Conservation (phyloP, 306 rosid genomes). For the Corylus americana region DNA sequence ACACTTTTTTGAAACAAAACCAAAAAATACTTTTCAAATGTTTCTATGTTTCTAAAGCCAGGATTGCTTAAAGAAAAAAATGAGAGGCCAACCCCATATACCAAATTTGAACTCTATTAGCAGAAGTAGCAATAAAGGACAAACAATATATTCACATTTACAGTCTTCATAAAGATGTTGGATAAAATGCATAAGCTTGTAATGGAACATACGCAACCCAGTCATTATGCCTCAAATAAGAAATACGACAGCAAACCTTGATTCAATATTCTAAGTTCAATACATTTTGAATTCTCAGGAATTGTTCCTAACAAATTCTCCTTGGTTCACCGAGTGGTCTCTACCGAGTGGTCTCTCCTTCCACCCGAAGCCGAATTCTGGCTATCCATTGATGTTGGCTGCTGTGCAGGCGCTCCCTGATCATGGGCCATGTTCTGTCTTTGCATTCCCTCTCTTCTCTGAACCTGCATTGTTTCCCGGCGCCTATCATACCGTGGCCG, state of each 20-base stretch:
- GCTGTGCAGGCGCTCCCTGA: slow-evolving; percentile 45
- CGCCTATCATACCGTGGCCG: slow-evolving; percentile 78
- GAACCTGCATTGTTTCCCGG: slow-evolving; percentile 66
- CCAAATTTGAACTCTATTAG: not conserved
- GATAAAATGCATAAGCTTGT: slow-evolving; percentile 7
- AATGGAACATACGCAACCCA: slow-evolving; percentile 3
- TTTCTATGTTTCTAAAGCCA: not conserved
- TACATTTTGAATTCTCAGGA: slow-evolving; percentile 7
- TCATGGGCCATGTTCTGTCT: slow-evolving; percentile 47
- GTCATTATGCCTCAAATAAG: slow-evolving; percentile 4
- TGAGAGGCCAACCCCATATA: not conserved
- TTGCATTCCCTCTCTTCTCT: slow-evolving; percentile 52
- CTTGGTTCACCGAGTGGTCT: slow-evolving; percentile 4
- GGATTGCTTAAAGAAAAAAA: not conserved
- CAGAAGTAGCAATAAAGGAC: not conserved
- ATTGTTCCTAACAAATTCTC: slow-evolving; percentile 19
- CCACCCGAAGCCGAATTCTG: slow-evolving; percentile 33
- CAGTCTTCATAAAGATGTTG: slow-evolving; percentile 10
- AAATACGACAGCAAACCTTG: slow-evolving; percentile 19
- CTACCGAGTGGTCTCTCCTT: slow-evolving; percentile 7
- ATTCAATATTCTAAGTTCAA: not conserved
- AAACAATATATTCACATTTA: not conserved
- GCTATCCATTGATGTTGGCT: slow-evolving; percentile 31
- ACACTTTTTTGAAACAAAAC: no score
- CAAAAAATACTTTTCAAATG: no score